phyloP scores from a whole-genome alignment of 306 rosid genomes.

The Ziziphus jujuba region DNA sequence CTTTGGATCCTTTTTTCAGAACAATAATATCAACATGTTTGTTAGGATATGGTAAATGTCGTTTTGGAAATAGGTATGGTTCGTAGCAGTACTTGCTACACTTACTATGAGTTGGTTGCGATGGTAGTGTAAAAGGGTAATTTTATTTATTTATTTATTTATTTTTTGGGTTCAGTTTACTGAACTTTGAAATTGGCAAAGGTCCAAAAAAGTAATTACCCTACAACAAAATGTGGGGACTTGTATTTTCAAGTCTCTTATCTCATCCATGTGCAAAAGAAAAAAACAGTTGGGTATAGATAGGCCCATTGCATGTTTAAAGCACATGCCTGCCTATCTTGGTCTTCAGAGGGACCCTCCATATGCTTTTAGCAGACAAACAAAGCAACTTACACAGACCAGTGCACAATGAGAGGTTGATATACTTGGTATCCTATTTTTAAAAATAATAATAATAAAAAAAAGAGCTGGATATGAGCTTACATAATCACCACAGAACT shows the following conservation, averaged over 20 bases:
- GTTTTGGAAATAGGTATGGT: too few species aligned
- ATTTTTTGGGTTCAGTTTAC: background rate
- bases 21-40: too few species aligned
- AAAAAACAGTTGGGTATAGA: background rate
- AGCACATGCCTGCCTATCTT: constrained; percentile 14
- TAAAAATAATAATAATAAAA: too few species aligned
- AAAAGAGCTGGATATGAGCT: too few species aligned
- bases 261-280: constrained; percentile 21
- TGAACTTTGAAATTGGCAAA: background rate
- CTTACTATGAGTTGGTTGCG: too few species aligned
- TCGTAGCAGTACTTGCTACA: too few species aligned
- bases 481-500: too few species aligned
- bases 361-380: constrained; percentile 1
- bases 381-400: background rate
- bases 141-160: background rate
- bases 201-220: background rate
- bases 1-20: too few species aligned
- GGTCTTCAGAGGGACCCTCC: background rate
- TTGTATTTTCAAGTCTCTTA: background rate
- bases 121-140: background rate
- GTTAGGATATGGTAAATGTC: too few species aligned
- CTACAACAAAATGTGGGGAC: background rate
- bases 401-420: too few species aligned
- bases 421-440: too few species aligned
- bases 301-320: constrained; percentile 8